Conservation (phyloP, 306 rosid species). For the Herpetospermum pedunculosum region DNA sequence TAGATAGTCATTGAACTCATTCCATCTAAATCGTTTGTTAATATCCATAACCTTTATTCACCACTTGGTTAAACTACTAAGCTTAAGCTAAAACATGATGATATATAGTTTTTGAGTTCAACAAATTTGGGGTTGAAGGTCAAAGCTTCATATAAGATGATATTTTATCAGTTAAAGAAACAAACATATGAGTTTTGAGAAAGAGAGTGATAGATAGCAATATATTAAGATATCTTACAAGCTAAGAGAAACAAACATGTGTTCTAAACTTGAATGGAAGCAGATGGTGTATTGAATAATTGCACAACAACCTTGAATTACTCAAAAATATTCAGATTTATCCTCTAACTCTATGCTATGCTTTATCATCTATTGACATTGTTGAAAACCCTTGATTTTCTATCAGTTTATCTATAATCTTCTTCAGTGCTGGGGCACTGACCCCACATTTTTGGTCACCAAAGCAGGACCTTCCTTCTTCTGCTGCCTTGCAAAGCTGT, state of each 20-base stretch:
- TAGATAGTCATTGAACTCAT: no score
- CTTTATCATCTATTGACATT: slow-evolving; percentile 21
- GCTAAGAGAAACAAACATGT: background rate
- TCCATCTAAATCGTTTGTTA: no score
- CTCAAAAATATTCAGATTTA: background rate
- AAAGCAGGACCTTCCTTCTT: slow-evolving; percentile 87
- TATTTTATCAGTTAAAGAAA: no score
- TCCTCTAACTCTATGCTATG: background rate
- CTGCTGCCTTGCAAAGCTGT: slow-evolving; percentile 83
- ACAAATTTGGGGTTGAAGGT: no score
- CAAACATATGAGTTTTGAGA: background rate
- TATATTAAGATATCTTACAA: background rate
- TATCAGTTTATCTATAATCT: slow-evolving; percentile 49
- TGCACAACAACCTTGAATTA: background rate
- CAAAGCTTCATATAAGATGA: no score
- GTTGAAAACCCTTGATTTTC: slow-evolving; percentile 34
- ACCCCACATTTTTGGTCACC: slow-evolving; percentile 37
- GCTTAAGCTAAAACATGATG: no score
- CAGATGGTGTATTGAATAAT: background rate
- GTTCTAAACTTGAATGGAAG: background rate
- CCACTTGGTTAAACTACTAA: no score
- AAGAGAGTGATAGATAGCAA: background rate
- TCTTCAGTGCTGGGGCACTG: slow-evolving; percentile 73
- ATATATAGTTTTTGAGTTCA: no score
- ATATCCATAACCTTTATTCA: no score